Evolutionary conservation across 2,329 filamentous ascomycete species (phyloP), one percentile per base, ranked within the genome.

Genomic region (Microdochium bolleyi): DNA sequence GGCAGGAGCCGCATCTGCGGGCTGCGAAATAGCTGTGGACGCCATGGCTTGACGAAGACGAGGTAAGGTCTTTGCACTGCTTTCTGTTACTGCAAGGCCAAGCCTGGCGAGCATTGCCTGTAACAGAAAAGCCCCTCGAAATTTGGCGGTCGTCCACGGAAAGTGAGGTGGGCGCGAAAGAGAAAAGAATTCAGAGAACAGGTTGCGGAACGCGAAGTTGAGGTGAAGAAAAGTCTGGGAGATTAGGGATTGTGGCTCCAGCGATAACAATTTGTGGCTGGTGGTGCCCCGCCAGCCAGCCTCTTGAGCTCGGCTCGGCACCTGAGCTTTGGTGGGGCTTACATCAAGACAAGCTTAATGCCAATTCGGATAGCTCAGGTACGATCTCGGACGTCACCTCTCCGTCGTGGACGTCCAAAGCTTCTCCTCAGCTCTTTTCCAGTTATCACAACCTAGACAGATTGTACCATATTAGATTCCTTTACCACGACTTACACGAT

Each of bases 1-100:
- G 22, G 57, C 49, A 21, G 55, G 57, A 21, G 55, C 51, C 16
- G 54, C 49, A 49, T 50, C 55, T 16, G 41, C 41, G 16, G 19
- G 41, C 41, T 46, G 41, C 19, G 44, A 27, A 13, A 53, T 51
- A 16, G 48, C 52, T 22, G 53, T 49, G n/a, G 55, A 49, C 14
- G 48, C 55, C 55, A 55, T 56, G 25, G 24, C 41, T 46, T 46
- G 41, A 21, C 41, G 41, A 46, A 46, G 41, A 46, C 41, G 41
- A 46, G 41, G 41, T 21, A 46, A 46, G 16, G 41, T 46, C 41
- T 46, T 46, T 16, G 19, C 19, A 19, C 41, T 46, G 41, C 41
- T 46, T 46, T 46, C 41, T 46, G 41, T 46, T 46, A 46, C 41
- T 19, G 41, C 16, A 46, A 46, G 41, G 41, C 41, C 19, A 19